Conservation (phyloP, 23 red algal genomes). For the Gracilariopsis chorda region DNA sequence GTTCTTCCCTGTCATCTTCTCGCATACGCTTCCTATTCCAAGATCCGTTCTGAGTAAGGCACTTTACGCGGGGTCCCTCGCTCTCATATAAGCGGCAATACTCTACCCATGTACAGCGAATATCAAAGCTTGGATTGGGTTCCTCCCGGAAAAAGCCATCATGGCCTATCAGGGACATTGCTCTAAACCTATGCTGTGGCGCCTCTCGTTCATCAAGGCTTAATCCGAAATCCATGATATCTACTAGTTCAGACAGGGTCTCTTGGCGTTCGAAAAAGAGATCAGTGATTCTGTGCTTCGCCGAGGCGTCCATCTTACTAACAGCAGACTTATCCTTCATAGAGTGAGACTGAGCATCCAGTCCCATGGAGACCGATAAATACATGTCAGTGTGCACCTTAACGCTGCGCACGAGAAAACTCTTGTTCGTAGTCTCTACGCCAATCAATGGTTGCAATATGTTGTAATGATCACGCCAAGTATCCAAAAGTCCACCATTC, state of each 20-base stretch:
- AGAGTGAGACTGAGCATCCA: background rate
- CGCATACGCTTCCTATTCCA: no score
- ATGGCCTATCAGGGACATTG: background rate
- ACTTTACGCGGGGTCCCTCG: no score
- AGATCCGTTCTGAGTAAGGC: no score
- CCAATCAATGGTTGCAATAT: background rate
- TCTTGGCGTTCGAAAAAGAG: background rate
- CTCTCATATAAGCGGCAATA: background rate
- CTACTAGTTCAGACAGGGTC: background rate
- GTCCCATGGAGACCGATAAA: background rate
- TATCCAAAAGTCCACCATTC: background rate
- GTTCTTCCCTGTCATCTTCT: no score
- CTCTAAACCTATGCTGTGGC: no score
- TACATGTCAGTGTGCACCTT: background rate
- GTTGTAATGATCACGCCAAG: conserved; percentile 9
- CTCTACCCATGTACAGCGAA: conserved; percentile 5
- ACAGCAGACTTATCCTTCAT: background rate
- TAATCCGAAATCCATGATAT: background rate
- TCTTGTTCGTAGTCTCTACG: background rate
- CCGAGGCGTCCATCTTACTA: background rate
- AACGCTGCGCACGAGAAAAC: background rate
- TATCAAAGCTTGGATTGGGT: background rate
- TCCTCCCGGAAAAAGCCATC: background rate
- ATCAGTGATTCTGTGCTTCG: background rate
- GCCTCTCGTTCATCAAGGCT: background rate